Base-by-base conservation (phyloP, 306 rosid species). In the Inga laurina region DNA sequence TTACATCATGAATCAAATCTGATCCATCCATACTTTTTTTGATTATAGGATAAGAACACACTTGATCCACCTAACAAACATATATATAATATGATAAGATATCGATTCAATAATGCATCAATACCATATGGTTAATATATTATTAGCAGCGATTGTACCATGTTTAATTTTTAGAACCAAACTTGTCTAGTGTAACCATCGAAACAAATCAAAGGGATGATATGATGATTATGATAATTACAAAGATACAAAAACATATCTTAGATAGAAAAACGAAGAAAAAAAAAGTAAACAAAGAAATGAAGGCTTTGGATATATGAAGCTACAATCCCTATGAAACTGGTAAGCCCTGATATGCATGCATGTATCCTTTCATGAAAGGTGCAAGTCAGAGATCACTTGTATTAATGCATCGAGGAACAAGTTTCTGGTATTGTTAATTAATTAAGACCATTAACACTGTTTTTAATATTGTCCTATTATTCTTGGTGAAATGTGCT, bases 331-430 rank as follows among this genome's bases (percentile, higher is more conserved):
- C 76, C 59, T 44, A 14, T 44, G 76, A 72, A 12, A 44, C 54
- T 71, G 56, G n/a, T 24, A 72, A 45, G 2, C 73, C 30, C 56
- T 44, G 37, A 45, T 30, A 45, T 46, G 76, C 76, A 27, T 48
- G 43, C 3, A 45, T 45, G 39, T 39, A 73, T 48, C 41, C 4
- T 27, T 72, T 73, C 43, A 73, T 45, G 64, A 51, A 49, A 74
- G 64, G 78, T 74, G 46, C 64, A 49, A 49, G 65, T 51, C 78
- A 49, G 64, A 49, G 64, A 32, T 32, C 78, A 32, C 39, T 49
- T 3, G 66, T 32, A 57, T 56, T 8, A 32, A 74, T 51, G 10
- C n/a, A 10, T 49, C 24, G 34, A 21, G 3, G 62, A 10, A 24
- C 0, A 21, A 56, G 62, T 56, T 56, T 56, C 27, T 56, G 11